Evolutionary conservation across 139 green algal genomes (phyloP).

Genomic region (Coelastrella sp.): DNA sequence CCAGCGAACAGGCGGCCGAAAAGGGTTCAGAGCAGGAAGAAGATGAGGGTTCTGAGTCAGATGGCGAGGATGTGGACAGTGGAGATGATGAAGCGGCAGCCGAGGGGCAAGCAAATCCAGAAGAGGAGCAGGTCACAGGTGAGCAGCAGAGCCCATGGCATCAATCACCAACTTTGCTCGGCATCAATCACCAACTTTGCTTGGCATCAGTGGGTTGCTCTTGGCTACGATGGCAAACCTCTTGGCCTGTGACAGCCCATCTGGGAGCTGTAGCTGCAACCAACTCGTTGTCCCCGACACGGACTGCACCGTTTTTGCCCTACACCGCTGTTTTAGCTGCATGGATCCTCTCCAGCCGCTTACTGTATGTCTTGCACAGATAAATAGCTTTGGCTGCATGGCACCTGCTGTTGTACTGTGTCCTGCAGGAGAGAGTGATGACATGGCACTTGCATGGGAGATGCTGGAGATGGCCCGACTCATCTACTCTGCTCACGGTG

Average conservation of each 20-base stretch:
- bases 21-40: slow-evolving; percentile 7
- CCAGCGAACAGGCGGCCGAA: not conserved
- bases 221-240: too few species aligned
- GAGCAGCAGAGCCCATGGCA: not conserved
- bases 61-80: not conserved
- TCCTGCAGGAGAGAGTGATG: slow-evolving; percentile 47
- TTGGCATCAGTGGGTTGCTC: too few species aligned
- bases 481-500: slow-evolving; percentile 40
- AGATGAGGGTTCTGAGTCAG: not conserved
- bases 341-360: not conserved
- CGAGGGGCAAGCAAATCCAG: not conserved
- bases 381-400: not conserved
- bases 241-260: too few species aligned
- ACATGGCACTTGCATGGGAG: slow-evolving; percentile 79
- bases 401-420: not conserved
- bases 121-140: slow-evolving; percentile 14
- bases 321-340: not conserved
- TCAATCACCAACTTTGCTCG: too few species aligned
- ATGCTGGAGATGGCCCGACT: slow-evolving; percentile 58
- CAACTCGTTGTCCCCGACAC: not conserved
- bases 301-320: not conserved
- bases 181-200: too few species aligned
- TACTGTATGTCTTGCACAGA: not conserved
- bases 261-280: too few species aligned
- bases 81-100: slow-evolving; percentile 1